phyloP scores from a whole-genome alignment of 164 flowering plant species.

The Protea cynaroides region DNA sequence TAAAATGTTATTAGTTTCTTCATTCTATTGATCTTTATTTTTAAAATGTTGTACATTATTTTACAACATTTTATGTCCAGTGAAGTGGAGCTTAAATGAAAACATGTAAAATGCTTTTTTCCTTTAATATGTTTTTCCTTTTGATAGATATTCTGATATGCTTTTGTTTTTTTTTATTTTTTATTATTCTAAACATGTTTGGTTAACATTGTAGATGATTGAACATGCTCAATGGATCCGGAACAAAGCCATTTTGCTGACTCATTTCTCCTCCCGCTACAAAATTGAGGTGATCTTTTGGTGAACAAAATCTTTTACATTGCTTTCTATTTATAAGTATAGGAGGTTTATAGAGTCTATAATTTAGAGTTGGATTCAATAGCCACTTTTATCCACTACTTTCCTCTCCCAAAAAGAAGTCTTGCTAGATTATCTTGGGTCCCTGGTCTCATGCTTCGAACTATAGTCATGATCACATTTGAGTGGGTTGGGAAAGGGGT shows the following conservation, averaged over 20 bases:
- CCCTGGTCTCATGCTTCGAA: no score
- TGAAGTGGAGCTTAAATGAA: neutral
- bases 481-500: no score
- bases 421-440: no score
- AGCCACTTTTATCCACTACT: no score
- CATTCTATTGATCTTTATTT: no score
- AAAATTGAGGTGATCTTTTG: conserved; percentile 52
- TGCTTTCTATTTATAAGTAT: neutral
- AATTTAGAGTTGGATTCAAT: no score
- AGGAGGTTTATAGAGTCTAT: no score
- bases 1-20: no score
- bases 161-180: neutral
- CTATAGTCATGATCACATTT: no score
- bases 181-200: conserved; percentile 6
- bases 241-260: conserved; percentile 65
- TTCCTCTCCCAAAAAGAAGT: no score
- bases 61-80: neutral
- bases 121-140: neutral
- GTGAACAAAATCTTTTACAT: neutral
- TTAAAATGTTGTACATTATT: no score
- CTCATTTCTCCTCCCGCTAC: conserved; percentile 94
- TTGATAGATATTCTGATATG: neutral
- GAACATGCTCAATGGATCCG: conserved; percentile 85
- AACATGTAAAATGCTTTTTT: neutral
- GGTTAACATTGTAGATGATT: conserved; percentile 51